These are phyloP conservation scores for Cerioporus squamosus DNA, from an alignment of 1,284 basidiomycete genomes.

Conservation along the genomic window DNA sequence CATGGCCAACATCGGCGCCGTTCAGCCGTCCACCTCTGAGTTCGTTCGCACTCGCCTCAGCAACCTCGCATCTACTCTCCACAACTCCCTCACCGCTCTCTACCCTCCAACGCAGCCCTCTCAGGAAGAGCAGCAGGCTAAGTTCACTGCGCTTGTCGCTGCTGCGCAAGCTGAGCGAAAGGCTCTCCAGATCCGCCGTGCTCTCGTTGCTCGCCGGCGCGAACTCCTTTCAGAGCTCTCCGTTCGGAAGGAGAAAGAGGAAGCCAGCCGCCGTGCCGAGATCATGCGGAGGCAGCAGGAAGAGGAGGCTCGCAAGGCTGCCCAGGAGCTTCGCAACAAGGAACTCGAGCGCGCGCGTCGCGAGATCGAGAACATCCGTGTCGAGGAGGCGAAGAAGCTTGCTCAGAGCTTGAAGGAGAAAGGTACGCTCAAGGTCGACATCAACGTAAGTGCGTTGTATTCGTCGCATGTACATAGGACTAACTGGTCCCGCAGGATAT, in stretches of 20 bases:
- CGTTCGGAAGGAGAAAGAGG: constrained; percentile 90
- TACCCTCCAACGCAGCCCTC: constrained; percentile 47
- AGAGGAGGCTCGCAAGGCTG: constrained; percentile 67
- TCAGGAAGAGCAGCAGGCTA: constrained; percentile 56
- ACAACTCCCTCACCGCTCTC: constrained; percentile 67
- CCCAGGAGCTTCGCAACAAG: constrained; percentile 74
- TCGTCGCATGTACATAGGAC: constrained; percentile 1
- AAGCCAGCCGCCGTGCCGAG: constrained; percentile 82
- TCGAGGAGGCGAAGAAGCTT: constrained; percentile 90
- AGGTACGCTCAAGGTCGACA: constrained; percentile 85
- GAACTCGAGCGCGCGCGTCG: constrained; percentile 81
- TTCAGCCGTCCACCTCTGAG: constrained; percentile 74
- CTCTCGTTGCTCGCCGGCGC: constrained; percentile 85
- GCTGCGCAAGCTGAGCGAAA: constrained; percentile 77
- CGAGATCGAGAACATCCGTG: constrained; percentile 84
- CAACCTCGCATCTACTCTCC: constrained; percentile 74
- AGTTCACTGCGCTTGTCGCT: constrained; percentile 57
- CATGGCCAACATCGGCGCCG: constrained; percentile 42
- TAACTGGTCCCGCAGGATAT: constrained; percentile 60
- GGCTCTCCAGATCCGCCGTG: constrained; percentile 75
- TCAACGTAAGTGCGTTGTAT: constrained; percentile 58
- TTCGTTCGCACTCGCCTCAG: constrained; percentile 79
- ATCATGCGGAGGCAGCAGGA: constrained; percentile 72
- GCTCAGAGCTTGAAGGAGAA: constrained; percentile 87
- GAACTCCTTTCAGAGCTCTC: constrained; percentile 89